Evolutionary conservation across 177 flowering plant genomes (phyloP), one percentile per base, ranked within the genome.

Genomic region (Vitis hybrid): DNA sequence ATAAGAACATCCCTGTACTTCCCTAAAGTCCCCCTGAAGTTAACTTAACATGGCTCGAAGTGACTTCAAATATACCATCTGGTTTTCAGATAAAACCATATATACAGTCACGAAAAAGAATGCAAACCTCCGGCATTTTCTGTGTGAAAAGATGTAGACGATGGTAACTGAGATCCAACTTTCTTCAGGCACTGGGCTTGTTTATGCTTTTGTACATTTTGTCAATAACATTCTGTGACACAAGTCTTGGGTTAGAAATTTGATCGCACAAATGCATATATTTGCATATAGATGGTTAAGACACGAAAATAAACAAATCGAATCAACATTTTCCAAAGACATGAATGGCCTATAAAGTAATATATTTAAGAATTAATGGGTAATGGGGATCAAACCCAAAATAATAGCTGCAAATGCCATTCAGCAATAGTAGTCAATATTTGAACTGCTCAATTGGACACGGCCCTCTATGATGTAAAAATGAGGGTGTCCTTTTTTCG

Each of bases 171-270:
- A 51, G 55, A 10, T 14, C 30, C 8, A 19, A 52, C 30, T 15
- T 17, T 17, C 52, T 66, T 49, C 15, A 23, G 13, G 67, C 54
- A 58, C 14, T 60, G 15, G 69, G 68, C 65, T 79, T 73, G 49
- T 49, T 68, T 23, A 65, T 71, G 23, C 76, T 67, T 79, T 82
- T 84, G 88, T 89, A 89, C 89, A 89, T 82, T 56, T 70, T 65
- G 71, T 84, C 89, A 48, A 89, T 84, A 60, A 74, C 72, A 32
- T 48, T 59, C 93, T 89, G 87, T 58, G 40, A 65, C 8, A 74
- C 60, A 58, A 52, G 1, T 49, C 59, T 30, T n/a, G 12, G 30
- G 59, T 74, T 26, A 74, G 64, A 19, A 60, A 7, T 59, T 64
- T 45, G 15, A 64, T 4, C 3, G 10, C 11, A 13, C 17, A 5